These are phyloP conservation scores for Apophysomyces sp. DNA, from an alignment of 371 early-diverging fungal species.

Conservation along the genomic window DNA sequence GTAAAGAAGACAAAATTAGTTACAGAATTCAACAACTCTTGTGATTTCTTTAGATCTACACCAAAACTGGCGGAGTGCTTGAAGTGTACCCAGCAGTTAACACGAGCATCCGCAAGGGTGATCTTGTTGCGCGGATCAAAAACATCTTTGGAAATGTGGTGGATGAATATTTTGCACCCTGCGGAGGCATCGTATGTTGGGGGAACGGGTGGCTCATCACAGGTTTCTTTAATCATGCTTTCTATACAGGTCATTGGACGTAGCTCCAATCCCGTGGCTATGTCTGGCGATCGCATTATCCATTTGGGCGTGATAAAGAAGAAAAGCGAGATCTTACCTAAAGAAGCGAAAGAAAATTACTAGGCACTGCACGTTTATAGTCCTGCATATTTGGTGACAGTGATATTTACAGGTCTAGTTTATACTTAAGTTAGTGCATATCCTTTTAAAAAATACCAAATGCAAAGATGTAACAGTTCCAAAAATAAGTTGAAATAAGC, in stretches of 20 bases:
- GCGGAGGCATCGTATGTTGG: constrained; percentile 69
- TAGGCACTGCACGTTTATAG: not conserved
- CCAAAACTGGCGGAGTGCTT: constrained; percentile 63
- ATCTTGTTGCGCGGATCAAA: constrained; percentile 81
- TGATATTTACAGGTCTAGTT: not conserved
- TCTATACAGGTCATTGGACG: constrained; percentile 26
- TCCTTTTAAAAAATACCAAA: too few species aligned
- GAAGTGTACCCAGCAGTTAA: constrained; percentile 82
- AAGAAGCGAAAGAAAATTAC: constrained; percentile 31
- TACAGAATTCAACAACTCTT: constrained; percentile 4
- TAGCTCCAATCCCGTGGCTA: constrained; percentile 67
- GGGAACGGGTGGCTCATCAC: constrained; percentile 18
- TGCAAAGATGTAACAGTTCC: too few species aligned
- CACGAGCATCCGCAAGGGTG: constrained; percentile 78
- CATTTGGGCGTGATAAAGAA: constrained; percentile 69
- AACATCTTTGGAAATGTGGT: constrained; percentile 86
- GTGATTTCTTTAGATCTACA: constrained; percentile 18
- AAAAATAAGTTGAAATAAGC: too few species aligned
- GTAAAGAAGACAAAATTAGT: constrained; percentile 35
- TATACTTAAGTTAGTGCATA: too few species aligned
- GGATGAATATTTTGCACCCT: constrained; percentile 80
- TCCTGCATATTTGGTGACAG: not conserved
- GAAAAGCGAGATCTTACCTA: constrained; percentile 27
- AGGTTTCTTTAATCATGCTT: not conserved
- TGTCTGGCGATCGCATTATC: constrained; percentile 71